Conservation (phyloP, 169 alveolate species). For the Theileria annulata region DNA sequence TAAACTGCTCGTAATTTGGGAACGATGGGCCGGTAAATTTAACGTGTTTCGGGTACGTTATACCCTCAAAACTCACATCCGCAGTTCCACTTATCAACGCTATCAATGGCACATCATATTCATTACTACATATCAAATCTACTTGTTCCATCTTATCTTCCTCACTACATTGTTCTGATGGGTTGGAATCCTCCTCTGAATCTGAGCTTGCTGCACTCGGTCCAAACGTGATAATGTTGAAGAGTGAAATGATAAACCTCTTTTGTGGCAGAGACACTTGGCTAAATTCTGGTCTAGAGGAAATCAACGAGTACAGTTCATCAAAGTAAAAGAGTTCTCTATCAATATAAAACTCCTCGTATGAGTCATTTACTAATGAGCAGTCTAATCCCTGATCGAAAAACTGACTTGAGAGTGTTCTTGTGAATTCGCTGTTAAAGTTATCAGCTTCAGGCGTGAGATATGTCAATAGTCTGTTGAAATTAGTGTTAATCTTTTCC, state of each 20-base stretch:
- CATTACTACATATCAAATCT: neutral
- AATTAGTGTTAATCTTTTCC: slow-evolving; percentile 19
- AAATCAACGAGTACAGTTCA: neutral
- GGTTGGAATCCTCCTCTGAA: neutral
- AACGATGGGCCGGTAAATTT: neutral
- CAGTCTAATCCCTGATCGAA: slow-evolving; percentile 14
- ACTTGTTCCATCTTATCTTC: slow-evolving; percentile 28
- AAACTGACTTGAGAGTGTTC: slow-evolving; percentile 18
- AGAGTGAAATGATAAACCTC: slow-evolving; percentile 11
- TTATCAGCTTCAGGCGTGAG: slow-evolving; percentile 18
- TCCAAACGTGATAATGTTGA: slow-evolving; percentile 3
- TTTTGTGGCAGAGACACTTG: slow-evolving; percentile 4
- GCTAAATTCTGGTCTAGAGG: neutral
- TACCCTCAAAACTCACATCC: neutral
- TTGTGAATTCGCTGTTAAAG: slow-evolving; percentile 18
- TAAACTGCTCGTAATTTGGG: slow-evolving; percentile 1
- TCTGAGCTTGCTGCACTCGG: neutral
- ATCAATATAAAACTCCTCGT: slow-evolving; percentile 20
- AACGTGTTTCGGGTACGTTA: neutral
- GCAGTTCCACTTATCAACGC: neutral
- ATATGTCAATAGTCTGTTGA: slow-evolving; percentile 35
- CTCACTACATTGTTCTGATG: slow-evolving; percentile 10
- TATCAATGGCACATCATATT: neutral
- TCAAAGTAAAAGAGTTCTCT: slow-evolving; percentile 1
- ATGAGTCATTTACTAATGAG: slow-evolving; percentile 3